Conservation (phyloP, 169 alveolate species). For the Plasmodium ovale region DNA sequence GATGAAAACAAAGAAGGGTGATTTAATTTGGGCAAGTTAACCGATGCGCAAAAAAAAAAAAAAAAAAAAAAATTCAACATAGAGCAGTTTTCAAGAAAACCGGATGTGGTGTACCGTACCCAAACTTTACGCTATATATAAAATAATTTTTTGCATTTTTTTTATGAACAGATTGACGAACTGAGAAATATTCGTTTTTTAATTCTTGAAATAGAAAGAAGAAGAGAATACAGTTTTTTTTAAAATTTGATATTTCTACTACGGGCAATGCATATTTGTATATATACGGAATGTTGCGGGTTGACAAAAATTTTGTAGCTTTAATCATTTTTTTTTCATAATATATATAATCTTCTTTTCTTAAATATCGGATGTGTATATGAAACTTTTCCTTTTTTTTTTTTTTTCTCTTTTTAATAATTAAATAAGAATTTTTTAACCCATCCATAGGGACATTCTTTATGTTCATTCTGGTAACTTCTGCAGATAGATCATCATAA, state of each 20-base stretch:
- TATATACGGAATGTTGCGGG: constrained; percentile 38
- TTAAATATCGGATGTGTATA: constrained; percentile 57
- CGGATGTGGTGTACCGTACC: no score
- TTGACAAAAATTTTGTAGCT: constrained; percentile 38
- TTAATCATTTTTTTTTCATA: constrained; percentile 27
- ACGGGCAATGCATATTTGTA: constrained; percentile 48
- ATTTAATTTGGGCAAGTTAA: no score
- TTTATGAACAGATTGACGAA: constrained; percentile 2
- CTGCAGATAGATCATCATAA: constrained; percentile 38
- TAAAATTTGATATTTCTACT: constrained; percentile 35
- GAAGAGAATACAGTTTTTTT: constrained; percentile 29
- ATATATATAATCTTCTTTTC: constrained; percentile 26
- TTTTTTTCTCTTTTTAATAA: constrained; percentile 57
- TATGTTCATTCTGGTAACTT: constrained; percentile 12
- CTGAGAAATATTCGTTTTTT: constrained; percentile 15
- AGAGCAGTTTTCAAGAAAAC: no score
- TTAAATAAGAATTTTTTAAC: constrained; percentile 4
- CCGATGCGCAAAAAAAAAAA: no score
- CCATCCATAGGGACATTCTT: background rate
- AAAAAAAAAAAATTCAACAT: no score
- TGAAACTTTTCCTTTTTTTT: constrained; percentile 65
- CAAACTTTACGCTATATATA: constrained; percentile 21
- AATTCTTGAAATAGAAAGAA: constrained; percentile 39
- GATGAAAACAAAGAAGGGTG: no score
- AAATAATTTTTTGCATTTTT: constrained; percentile 1